phyloP scores from a whole-genome alignment of 1,139 yeast genomes.

The Kodamaea sp. region DNA sequence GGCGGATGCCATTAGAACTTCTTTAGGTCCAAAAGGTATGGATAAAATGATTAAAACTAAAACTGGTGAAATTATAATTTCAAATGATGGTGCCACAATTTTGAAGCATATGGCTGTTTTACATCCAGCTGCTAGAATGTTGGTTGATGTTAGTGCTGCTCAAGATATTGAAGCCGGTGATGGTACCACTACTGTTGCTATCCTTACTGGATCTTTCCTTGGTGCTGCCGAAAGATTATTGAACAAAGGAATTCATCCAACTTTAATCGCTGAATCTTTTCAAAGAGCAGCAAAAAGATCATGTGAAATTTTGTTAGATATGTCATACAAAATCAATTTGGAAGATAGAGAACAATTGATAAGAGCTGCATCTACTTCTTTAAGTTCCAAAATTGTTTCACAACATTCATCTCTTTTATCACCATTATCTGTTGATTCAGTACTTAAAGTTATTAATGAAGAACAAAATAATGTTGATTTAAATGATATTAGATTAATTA shows the following conservation, averaged over 20 bases:
- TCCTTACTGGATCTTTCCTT: conserved; percentile 86
- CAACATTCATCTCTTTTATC: conserved; percentile 83
- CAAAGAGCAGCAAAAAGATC: conserved; percentile 89
- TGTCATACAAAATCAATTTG: conserved; percentile 75
- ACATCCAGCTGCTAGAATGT: conserved; percentile 98
- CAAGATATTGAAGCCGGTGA: conserved; percentile 99
- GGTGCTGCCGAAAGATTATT: conserved; percentile 93
- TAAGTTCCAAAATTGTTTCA: conserved; percentile 91
- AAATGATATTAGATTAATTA: conserved; percentile 80
- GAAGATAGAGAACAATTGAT: conserved; percentile 76
- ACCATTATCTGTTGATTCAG: conserved; percentile 94
- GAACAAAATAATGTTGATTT: conserved; percentile 71
- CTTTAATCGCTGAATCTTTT: conserved; percentile 90
- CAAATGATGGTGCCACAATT: conserved; percentile 97
- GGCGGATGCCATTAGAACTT: conserved; percentile 95
- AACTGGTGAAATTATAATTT: conserved; percentile 86
- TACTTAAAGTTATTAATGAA: conserved; percentile 66
- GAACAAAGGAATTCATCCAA: conserved; percentile 92
- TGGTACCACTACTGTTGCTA: conserved; percentile 97
- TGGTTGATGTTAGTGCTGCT: conserved; percentile 95
- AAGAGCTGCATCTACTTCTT: conserved; percentile 91
- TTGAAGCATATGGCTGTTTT: conserved; percentile 95
- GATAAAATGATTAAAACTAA: conserved; percentile 97
- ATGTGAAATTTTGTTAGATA: conserved; percentile 77
- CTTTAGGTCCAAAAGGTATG: conserved; percentile 98